Evolutionary conservation across 2,329 filamentous ascomycete species (phyloP).

Genomic region (Fusarium miscanthi): DNA sequence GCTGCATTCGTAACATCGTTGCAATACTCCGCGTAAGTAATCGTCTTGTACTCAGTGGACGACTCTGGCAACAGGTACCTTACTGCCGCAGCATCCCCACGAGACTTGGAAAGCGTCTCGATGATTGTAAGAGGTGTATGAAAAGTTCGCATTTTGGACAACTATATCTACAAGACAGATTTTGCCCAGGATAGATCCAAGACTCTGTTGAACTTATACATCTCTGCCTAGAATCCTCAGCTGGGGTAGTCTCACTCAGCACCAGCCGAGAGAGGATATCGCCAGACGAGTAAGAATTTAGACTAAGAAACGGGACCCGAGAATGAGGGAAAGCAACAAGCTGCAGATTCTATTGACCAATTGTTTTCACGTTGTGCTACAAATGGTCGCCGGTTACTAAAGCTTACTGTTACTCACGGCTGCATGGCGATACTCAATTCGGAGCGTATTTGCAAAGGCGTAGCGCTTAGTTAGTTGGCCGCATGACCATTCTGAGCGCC

Average conservation of each 20-base stretch:
- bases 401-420: background rate
- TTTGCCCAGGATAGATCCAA: accelerated
- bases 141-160: background rate
- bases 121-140: conserved; percentile 5
- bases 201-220: background rate
- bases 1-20: background rate
- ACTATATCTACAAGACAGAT: accelerated
- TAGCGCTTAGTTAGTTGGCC: too few species aligned
- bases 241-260: background rate
- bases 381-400: background rate
- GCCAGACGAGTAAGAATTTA: background rate
- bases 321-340: background rate
- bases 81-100: background rate
- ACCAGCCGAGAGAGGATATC: background rate
- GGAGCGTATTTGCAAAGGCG: too few species aligned
- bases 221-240: accelerated
- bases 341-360: background rate
- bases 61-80: background rate
- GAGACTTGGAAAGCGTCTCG: background rate
- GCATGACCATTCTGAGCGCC: background rate
- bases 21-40: background rate
- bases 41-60: accelerated
- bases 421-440: background rate
- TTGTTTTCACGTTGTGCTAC: accelerated
- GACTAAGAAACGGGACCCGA: background rate